phyloP scores from a whole-genome alignment of 2,329 filamentous ascomycete species.

The Phyllosticta ampelicida region DNA sequence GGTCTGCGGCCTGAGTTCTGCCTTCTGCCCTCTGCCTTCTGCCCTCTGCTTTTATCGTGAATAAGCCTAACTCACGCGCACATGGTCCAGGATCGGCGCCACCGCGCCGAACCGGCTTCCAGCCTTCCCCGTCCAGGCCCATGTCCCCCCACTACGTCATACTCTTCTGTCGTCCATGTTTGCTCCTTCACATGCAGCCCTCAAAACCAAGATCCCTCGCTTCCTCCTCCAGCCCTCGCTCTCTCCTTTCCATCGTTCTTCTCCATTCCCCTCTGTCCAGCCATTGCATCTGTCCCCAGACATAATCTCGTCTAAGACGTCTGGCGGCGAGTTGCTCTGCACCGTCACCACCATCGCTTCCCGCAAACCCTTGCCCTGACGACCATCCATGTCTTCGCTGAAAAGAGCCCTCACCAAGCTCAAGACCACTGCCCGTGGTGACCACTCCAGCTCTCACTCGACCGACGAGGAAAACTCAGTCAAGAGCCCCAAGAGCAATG shows the following conservation, averaged over 20 bases:
- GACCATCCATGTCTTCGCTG: constrained; percentile 26
- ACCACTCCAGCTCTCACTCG: constrained; percentile 18
- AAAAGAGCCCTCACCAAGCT: constrained; percentile 37
- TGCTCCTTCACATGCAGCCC: background rate
- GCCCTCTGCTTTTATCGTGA: too few species aligned
- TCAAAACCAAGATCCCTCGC: constrained; percentile 6
- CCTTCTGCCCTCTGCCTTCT: too few species aligned
- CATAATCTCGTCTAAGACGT: constrained; percentile 11
- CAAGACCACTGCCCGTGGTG: constrained; percentile 22
- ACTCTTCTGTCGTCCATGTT: background rate
- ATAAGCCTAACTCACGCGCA: too few species aligned
- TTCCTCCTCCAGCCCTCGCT: background rate
- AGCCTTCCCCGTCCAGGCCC: background rate
- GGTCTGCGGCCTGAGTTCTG: too few species aligned
- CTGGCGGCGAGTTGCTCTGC: background rate
- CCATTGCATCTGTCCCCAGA: background rate
- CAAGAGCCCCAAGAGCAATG: constrained; percentile 23
- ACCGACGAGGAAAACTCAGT: constrained; percentile 25
- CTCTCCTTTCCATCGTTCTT: background rate
- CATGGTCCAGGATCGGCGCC: background rate
- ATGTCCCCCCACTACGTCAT: background rate
- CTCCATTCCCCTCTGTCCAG: background rate
- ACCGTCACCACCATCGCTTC: background rate
- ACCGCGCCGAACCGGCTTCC: constrained; percentile 4
- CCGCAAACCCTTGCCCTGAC: background rate